These are phyloP conservation scores for Pseudogymnoascus sp. DNA, from an alignment of 2,329 filamentous ascomycete species.

Conservation along the genomic window DNA sequence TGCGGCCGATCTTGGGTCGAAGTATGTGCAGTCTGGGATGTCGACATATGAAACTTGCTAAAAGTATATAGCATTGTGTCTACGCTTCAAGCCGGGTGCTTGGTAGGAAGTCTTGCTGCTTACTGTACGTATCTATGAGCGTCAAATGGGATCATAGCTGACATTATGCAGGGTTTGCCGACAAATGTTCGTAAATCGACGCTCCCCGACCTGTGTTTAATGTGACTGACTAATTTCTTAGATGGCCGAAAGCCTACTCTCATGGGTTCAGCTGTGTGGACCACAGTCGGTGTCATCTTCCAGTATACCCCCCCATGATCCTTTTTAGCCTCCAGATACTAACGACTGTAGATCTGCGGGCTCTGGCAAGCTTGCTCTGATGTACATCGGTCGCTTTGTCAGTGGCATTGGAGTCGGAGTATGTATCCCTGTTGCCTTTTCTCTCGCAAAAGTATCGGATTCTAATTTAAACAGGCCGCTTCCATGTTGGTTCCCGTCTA, in stretches of 20 bases:
- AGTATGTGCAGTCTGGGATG: background rate
- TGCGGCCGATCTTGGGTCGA: background rate
- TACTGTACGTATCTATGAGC: conserved; percentile 16
- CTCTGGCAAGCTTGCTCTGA: conserved; percentile 49
- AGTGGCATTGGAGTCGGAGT: conserved; percentile 35
- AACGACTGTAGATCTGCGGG: conserved; percentile 33
- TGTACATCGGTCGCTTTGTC: conserved; percentile 57
- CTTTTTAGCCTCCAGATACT: background rate
- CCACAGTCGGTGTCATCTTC: conserved; percentile 54
- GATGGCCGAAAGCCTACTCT: conserved; percentile 33
- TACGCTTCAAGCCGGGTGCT: conserved; percentile 62
- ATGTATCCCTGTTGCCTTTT: conserved; percentile 28
- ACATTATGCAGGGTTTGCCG: conserved; percentile 23
- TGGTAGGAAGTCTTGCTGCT: conserved; percentile 51
- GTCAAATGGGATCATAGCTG: background rate
- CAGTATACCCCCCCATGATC: conserved; percentile 34
- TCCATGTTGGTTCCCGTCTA: conserved; percentile 36
- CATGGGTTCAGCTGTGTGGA: conserved; percentile 47
- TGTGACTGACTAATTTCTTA: background rate
- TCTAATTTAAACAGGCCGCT: conserved; percentile 39
- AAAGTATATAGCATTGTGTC: conserved; percentile 45
- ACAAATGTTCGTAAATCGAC: conserved; percentile 21
- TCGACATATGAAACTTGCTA: background rate
- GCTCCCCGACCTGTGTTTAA: background rate
- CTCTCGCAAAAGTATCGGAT: conserved; percentile 46